Percentiles rank a stretch among this genome's conserved stretches.
phyloP scores from a whole-genome alignment of 768 basidiomycete genomes.

The Russula sp. region DNA sequence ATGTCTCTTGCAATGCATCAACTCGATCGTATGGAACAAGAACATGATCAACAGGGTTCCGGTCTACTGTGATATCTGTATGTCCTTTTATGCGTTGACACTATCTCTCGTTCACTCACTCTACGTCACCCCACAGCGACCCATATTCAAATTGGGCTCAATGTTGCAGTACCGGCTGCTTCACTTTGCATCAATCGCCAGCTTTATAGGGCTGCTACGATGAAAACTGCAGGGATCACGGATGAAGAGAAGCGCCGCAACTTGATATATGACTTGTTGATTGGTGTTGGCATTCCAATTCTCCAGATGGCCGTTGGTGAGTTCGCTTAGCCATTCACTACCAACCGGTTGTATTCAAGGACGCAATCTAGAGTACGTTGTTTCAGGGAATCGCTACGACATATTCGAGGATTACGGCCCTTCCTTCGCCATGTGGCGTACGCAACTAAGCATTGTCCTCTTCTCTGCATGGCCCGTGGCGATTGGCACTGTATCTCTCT shows the following conservation, averaged over 20 bases:
- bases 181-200: slow-evolving; percentile 49
- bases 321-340: background rate
- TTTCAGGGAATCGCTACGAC: background rate
- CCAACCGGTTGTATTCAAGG: background rate
- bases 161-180: slow-evolving; percentile 41
- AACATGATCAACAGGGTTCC: too few relatives aligned
- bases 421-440: slow-evolving; percentile 38
- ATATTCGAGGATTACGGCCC: slow-evolving; percentile 46
- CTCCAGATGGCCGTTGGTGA: slow-evolving; percentile 1
- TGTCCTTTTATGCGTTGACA: too few relatives aligned
- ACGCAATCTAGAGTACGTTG: too few relatives aligned
- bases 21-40: too few relatives aligned
- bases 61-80: too few relatives aligned
- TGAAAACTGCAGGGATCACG: slow-evolving; percentile 37
- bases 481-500: slow-evolving; percentile 33
- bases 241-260: background rate
- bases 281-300: slow-evolving; percentile 33
- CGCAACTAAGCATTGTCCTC: slow-evolving; percentile 35
- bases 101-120: too few relatives aligned
- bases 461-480: slow-evolving; percentile 34
- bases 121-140: slow-evolving; percentile 36
- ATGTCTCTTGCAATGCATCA: too few relatives aligned
- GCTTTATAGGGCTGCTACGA: slow-evolving; percentile 46
- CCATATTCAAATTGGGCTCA: slow-evolving; percentile 38
- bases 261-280: slow-evolving; percentile 24